Evolutionary conservation across 1,284 basidiomycete genomes (phyloP).

Genomic region (Moesziomyces globuligerus): DNA sequence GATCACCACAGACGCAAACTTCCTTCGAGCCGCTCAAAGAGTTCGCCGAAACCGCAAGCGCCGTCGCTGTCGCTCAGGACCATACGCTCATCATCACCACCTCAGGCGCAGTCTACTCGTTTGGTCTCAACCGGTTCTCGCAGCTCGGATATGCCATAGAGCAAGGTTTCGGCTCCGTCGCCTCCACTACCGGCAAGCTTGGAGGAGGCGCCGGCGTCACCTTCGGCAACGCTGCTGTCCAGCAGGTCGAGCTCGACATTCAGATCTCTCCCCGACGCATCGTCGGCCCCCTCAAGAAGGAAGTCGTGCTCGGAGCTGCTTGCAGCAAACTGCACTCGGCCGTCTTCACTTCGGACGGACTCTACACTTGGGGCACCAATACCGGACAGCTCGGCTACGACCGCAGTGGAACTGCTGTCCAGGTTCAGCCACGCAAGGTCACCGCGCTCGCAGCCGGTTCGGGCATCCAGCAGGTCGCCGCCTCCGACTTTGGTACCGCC

Average conservation of each 20-base stretch:
- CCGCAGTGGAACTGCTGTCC: conserved; percentile 76
- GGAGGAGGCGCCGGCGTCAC: conserved; percentile 68
- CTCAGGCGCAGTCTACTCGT: conserved; percentile 84
- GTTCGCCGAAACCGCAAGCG: conserved; percentile 70
- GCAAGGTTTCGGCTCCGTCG: conserved; percentile 59
- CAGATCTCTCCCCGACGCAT: conserved; percentile 83
- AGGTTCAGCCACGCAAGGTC: conserved; percentile 83
- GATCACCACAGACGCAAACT: conserved; percentile 82
- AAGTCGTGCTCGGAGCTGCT: conserved; percentile 81
- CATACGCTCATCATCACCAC: conserved; percentile 88
- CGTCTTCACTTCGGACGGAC: conserved; percentile 84
- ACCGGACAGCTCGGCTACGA: conserved; percentile 84
- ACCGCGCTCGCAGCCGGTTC: conserved; percentile 70
- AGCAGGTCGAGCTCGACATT: conserved; percentile 68
- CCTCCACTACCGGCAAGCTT: conserved; percentile 40
- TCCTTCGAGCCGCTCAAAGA: conserved; percentile 75
- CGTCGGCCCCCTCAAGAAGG: conserved; percentile 80
- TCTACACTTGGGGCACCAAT: conserved; percentile 97
- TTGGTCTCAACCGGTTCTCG: conserved; percentile 83
- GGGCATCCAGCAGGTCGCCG: conserved; percentile 64
- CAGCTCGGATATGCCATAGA: conserved; percentile 85
- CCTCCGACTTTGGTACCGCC: conserved; percentile 79
- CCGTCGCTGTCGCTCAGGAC: conserved; percentile 87
- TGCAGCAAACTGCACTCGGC: conserved; percentile 87
- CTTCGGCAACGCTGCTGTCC: conserved; percentile 28